These are phyloP conservation scores for Pythium phragmiticola DNA, from an alignment of 352 stramenopile species.

Conservation along the genomic window DNA sequence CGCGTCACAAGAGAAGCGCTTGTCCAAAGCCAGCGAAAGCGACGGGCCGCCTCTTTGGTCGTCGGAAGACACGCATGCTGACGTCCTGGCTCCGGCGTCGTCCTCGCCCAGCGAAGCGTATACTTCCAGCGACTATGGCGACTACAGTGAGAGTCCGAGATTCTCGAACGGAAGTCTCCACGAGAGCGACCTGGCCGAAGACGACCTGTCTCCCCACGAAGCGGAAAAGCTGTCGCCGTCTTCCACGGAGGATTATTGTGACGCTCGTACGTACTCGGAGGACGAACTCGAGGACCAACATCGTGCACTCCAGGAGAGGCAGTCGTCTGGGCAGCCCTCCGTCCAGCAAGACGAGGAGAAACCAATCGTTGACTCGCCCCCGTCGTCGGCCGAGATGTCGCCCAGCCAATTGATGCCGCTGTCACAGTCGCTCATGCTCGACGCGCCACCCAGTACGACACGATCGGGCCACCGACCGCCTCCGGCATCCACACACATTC, in stretches of 20 bases:
- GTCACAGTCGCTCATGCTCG: slow-evolving; percentile 21
- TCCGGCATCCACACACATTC: slow-evolving; percentile 21
- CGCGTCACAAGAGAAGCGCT: slow-evolving; percentile 5
- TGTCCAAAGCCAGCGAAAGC: slow-evolving; percentile 6
- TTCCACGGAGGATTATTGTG: slow-evolving; percentile 21
- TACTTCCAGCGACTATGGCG: slow-evolving; percentile 8
- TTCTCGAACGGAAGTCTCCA: slow-evolving; percentile 15
- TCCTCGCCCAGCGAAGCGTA: slow-evolving; percentile 10
- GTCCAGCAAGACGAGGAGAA: background rate
- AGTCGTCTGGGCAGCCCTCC: background rate
- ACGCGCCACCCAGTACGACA: slow-evolving; percentile 7
- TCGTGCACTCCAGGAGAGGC: background rate
- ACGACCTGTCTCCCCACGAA: slow-evolving; percentile 8
- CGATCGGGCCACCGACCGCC: slow-evolving; percentile 14
- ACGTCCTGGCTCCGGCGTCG: background rate
- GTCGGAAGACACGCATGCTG: background rate
- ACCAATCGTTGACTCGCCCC: background rate
- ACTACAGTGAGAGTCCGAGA: background rate
- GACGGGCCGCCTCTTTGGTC: background rate
- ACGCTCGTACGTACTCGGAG: slow-evolving; percentile 17
- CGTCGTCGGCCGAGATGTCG: slow-evolving; percentile 5
- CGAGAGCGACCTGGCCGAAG: slow-evolving; percentile 18
- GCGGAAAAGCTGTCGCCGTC: slow-evolving; percentile 17
- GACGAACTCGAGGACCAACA: slow-evolving; percentile 15
- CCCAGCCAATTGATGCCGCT: slow-evolving; percentile 20